Evolutionary conservation across 2,329 filamentous ascomycete species (phyloP), one percentile per base, ranked within the genome.

Genomic region (Pseudovirgaria hyperparasitica): DNA sequence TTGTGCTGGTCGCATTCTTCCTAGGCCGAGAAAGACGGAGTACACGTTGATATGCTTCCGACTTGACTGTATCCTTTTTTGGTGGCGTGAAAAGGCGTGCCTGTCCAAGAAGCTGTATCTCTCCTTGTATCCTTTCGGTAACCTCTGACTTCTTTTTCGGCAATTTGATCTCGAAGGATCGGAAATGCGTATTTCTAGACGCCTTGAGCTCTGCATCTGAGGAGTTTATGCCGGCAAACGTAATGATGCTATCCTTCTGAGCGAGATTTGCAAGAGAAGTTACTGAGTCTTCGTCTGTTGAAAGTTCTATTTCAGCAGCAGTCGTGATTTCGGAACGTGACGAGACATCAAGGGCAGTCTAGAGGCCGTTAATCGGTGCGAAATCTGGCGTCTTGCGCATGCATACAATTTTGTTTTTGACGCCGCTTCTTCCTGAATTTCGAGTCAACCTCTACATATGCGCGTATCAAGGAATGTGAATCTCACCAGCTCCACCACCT

Each of bases 251-350:
- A 65, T 74, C 54, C 60, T 69, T 54, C 45, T 67, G 46, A 58
- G 67, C 38, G 6, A 82, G 74, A 27, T 78, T 71, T 22, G 75
- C 82, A 26, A 94, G 65, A 29, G 80, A 86, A 38, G 79, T 84
- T 32, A 92, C 82, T 30, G 80, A 92, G 55, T 96, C 87, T 58
- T 94, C 86, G 46, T 86, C 73, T 41, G 73, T 69, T 35, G 80
- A 80, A 25, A 93, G 72, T 32, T 84, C 74, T 45, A 87, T 65
- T 40, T 92, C 81, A 37, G 75, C 71, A 13, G 67, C 61, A n/a
- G 51, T 45, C 39, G 77, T 61, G 36, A 73, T 66, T 26, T 82
- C 59, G 25, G 75, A 70, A 30, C 71, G 63, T 19, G 70, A 73
- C 42, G 70, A 72, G n/a, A 76, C 67, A 49, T 87, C 76, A 36